Percentiles rank a stretch among this genome's conserved stretches.
Evolutionary conservation across 495 filamentous ascomycete genomes (phyloP).

Genomic region (Tetracladium marchalianum): DNA sequence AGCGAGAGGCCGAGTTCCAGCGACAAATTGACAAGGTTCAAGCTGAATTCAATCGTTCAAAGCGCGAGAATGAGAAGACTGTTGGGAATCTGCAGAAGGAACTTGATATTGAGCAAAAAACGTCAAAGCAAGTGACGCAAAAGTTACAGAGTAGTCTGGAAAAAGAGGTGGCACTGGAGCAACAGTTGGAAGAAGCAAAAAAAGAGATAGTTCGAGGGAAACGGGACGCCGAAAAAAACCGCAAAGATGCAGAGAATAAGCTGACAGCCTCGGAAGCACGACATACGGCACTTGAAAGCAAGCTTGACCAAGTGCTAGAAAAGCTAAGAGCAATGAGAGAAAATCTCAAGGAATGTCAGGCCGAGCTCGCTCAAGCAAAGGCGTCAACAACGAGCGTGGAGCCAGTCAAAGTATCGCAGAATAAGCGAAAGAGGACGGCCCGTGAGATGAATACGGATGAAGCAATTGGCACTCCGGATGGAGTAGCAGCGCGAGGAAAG

Average conservation of each 20-base stretch:
- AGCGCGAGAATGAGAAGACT: conserved; percentile 19
- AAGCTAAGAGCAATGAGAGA: conserved; percentile 60
- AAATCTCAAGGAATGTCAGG: conserved; percentile 51
- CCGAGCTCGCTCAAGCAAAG: conserved; percentile 31
- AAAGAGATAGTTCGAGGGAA: conserved; percentile 44
- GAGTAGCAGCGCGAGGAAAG: conserved; percentile 29
- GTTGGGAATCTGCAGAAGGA: conserved; percentile 39
- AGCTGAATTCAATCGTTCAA: conserved; percentile 44
- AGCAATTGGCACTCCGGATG: conserved; percentile 58
- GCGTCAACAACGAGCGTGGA: conserved; percentile 1
- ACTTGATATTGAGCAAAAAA: conserved; percentile 24
- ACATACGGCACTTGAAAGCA: conserved; percentile 16
- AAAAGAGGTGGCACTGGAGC: conserved; percentile 33
- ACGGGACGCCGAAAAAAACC: conserved; percentile 19
- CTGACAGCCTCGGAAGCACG: conserved; percentile 41
- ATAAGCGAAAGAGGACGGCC: conserved; percentile 37
- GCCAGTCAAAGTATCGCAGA: conserved; percentile 16
- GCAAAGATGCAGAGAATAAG: conserved; percentile 16
- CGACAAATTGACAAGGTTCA: conserved; percentile 35
- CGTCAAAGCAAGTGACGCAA: conserved; percentile 21
- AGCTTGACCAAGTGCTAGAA: conserved; percentile 52
- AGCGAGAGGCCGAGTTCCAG: conserved; percentile 35
- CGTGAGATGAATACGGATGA: conserved; percentile 33
- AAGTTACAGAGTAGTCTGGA: conserved; percentile 43
- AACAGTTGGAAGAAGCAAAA: conserved; percentile 33